phyloP scores from a whole-genome alignment of 2,329 filamentous ascomycete genomes.

The Ascochyta rabiei region DNA sequence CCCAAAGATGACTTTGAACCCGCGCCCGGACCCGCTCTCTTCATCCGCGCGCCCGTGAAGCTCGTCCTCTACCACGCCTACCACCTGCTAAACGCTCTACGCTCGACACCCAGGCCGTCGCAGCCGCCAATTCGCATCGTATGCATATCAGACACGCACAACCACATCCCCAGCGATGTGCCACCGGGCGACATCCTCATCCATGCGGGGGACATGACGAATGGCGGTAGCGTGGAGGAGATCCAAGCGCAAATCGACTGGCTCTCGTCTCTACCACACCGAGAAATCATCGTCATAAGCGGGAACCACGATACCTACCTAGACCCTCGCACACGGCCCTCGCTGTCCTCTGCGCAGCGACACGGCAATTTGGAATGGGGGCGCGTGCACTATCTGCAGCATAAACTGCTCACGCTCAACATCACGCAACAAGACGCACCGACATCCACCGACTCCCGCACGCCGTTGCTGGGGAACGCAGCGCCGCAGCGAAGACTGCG shows the following conservation, averaged over 20 bases:
- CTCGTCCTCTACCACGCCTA: constrained; percentile 68
- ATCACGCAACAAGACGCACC: constrained; percentile 36
- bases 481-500: constrained; percentile 60
- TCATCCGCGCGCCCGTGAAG: constrained; percentile 71
- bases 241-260: constrained; percentile 87
- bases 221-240: constrained; percentile 71
- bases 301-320: constrained; percentile 93
- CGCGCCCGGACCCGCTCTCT: constrained; percentile 62
- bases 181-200: constrained; percentile 84
- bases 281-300: constrained; percentile 79
- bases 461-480: constrained; percentile 28
- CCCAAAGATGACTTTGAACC: constrained; percentile 50
- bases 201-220: constrained; percentile 85
- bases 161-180: constrained; percentile 62
- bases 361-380: constrained; percentile 67
- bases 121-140: constrained; percentile 73
- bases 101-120: constrained; percentile 67
- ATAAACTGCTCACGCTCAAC: constrained; percentile 66
- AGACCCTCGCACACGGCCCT: constrained; percentile 67
- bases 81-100: constrained; percentile 68
- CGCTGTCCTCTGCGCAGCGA: constrained; percentile 59
- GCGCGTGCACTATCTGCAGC: constrained; percentile 76
- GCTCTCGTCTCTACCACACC: constrained; percentile 75
- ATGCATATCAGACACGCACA: constrained; percentile 90
- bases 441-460: constrained; percentile 9